A percentile compares a stretch with the other conserved stretches of the same genome.
These are phyloP conservation scores for Emiliania huxleyi DNA, from an alignment of 78 protist species.

Conservation along the genomic window DNA sequence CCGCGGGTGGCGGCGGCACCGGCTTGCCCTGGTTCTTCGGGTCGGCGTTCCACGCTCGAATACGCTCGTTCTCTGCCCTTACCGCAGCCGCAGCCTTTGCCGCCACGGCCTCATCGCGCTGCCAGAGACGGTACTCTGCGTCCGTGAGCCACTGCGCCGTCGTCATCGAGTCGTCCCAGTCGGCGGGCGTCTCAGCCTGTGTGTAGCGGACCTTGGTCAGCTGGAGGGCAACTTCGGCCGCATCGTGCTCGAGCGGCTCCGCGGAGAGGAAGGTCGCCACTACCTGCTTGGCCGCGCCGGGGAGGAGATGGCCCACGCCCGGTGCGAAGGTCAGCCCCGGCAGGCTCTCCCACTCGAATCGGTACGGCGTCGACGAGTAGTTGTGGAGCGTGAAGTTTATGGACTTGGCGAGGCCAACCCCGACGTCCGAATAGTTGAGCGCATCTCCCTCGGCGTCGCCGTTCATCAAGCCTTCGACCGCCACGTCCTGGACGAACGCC, in stretches of 20 bases:
- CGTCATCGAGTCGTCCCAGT: conserved; percentile 50
- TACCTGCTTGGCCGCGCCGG: conserved; percentile 6
- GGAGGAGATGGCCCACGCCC: conserved; percentile 38
- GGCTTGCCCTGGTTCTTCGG: too few species aligned
- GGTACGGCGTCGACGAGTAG: neutral
- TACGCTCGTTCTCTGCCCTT: too few species aligned
- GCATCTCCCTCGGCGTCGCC: conserved; percentile 26
- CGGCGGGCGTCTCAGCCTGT: too few species aligned
- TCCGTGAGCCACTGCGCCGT: neutral
- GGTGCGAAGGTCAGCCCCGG: conserved; percentile 44
- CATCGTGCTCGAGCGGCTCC: neutral
- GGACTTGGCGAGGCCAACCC: neutral
- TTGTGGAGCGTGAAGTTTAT: conserved; percentile 53
- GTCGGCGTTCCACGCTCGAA: too few species aligned
- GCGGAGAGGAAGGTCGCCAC: neutral
- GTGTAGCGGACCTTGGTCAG: neutral
- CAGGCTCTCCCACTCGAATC: conserved; percentile 44
- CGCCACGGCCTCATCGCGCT: too few species aligned
- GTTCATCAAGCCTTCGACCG: conserved; percentile 52
- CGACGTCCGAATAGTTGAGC: conserved; percentile 52
- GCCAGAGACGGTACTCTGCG: neutral
- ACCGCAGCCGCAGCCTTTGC: too few species aligned
- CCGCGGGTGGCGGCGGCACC: too few species aligned
- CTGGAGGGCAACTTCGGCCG: neutral
- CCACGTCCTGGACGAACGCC: conserved; percentile 40